phyloP scores from a whole-genome alignment of 2,329 filamentous ascomycete species.

The Arthrobotrys sinensis region DNA sequence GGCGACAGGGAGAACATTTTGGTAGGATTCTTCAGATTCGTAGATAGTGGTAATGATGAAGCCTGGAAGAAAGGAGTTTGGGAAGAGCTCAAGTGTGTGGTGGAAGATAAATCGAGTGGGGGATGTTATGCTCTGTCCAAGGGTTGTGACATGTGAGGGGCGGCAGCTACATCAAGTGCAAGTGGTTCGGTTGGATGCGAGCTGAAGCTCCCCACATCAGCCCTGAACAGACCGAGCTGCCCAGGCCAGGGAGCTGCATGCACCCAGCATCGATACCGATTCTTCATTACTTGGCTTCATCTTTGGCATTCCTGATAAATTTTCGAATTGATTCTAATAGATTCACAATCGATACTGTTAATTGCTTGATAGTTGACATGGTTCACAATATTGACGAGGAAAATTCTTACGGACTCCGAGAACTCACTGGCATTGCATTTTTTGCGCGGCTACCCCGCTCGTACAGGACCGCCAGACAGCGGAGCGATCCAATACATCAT shows the following conservation, averaged over 20 bases:
- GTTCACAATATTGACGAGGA: too few relatives aligned
- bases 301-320: too few relatives aligned
- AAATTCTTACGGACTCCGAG: too few relatives aligned
- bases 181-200: neutral
- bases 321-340: too few relatives aligned
- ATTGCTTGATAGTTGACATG: too few relatives aligned
- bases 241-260: too few relatives aligned
- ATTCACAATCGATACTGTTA: too few relatives aligned
- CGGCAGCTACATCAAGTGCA: neutral
- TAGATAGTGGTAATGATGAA: constrained; percentile 1
- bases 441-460: constrained; percentile 27
- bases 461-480: constrained; percentile 1
- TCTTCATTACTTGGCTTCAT: too few relatives aligned
- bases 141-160: constrained; percentile 19
- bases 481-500: constrained; percentile 17
- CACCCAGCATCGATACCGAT: too few relatives aligned
- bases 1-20: constrained; percentile 42
- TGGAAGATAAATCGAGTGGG: constrained; percentile 5
- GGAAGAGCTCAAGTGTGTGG: neutral
- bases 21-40: constrained; percentile 3
- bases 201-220: constrained; percentile 30
- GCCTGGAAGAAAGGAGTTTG: constrained; percentile 4
- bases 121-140: constrained; percentile 11
- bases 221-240: constrained; percentile 10
- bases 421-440: too few relatives aligned